A percentile compares a stretch with the other conserved stretches of the same genome.
Conservation (phyloP, 257 asterid genomes). For the Knoxia roxburghii region DNA sequence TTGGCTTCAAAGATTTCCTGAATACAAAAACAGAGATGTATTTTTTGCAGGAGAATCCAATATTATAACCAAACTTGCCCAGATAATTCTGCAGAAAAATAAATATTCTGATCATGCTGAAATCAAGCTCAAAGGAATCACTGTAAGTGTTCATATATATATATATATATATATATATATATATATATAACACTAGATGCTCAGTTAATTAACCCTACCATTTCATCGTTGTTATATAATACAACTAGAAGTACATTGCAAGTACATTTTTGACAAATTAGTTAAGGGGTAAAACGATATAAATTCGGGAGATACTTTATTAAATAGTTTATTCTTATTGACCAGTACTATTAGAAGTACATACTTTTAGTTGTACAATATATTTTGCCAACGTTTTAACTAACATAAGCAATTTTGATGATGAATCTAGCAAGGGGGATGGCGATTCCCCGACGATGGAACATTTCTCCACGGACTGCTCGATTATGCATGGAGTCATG, state of each 20-base stretch:
- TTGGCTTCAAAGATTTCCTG: constrained; percentile 60
- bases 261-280: background rate
- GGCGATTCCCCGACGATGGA: constrained; percentile 33
- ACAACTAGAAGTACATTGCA: too few species aligned
- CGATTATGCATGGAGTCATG: constrained; percentile 49
- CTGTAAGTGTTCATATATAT: constrained; percentile 45
- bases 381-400: too few species aligned
- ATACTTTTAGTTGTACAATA: too few species aligned
- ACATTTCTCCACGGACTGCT: constrained; percentile 22
- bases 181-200: too few species aligned
- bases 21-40: constrained; percentile 43
- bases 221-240: too few species aligned
- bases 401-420: too few species aligned
- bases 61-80: constrained; percentile 47
- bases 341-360: too few species aligned
- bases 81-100: constrained; percentile 32
- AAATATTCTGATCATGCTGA: constrained; percentile 31
- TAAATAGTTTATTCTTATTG: too few species aligned
- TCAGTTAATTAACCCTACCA: too few species aligned
- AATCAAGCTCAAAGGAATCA: constrained; percentile 51
- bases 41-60: constrained; percentile 53
- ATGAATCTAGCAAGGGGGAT: constrained; percentile 37
- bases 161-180: too few species aligned
- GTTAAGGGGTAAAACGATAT: too few species aligned
- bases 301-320: too few species aligned